A percentile compares a stretch with the other conserved stretches of the same genome.
phyloP scores from a whole-genome alignment of 768 basidiomycete species.

The Suillus cothurnatus region DNA sequence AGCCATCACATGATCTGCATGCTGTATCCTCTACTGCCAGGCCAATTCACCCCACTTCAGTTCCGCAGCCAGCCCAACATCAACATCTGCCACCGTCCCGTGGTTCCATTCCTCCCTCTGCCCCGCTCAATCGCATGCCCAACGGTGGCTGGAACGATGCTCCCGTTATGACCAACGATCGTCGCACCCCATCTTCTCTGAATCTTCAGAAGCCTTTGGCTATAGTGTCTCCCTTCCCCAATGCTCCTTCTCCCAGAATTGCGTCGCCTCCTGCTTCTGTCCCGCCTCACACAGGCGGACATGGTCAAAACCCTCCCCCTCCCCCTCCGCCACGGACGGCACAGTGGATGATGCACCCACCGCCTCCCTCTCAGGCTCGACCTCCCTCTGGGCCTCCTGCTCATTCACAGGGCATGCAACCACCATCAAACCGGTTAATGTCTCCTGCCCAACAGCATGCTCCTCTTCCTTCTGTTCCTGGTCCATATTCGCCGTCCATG shows the following conservation, averaged over 20 bases:
- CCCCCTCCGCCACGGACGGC: conserved; percentile 59
- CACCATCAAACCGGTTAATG: conserved; percentile 47
- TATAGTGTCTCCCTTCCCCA: conserved; percentile 90
- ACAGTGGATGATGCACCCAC: conserved; percentile 36
- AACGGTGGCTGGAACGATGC: conserved; percentile 94
- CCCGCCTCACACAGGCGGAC: conserved; percentile 42
- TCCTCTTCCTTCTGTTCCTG: conserved; percentile 36
- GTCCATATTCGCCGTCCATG: conserved; percentile 34
- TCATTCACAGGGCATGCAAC: conserved; percentile 34
- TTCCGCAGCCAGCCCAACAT: conserved; percentile 44
- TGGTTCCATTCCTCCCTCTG: conserved; percentile 42
- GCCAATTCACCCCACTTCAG: conserved; percentile 22
- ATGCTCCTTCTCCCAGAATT: conserved; percentile 40
- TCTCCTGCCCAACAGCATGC: conserved; percentile 48
- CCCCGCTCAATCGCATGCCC: conserved; percentile 65
- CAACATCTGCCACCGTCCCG: conserved; percentile 46
- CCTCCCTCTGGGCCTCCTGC: conserved; percentile 33
- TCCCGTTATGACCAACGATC: conserved; percentile 50
- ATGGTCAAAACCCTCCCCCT: conserved; percentile 28
- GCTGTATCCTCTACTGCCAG: conserved; percentile 19
- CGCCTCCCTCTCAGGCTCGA: conserved; percentile 36
- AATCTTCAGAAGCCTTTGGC: conserved; percentile 60
- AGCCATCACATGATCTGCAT: conserved; percentile 6
- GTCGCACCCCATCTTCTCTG: conserved; percentile 54
- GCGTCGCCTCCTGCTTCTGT: conserved; percentile 47